Evolutionary conservation across 2,329 filamentous ascomycete genomes (phyloP).

Genomic region (Fusarium marasasianum): DNA sequence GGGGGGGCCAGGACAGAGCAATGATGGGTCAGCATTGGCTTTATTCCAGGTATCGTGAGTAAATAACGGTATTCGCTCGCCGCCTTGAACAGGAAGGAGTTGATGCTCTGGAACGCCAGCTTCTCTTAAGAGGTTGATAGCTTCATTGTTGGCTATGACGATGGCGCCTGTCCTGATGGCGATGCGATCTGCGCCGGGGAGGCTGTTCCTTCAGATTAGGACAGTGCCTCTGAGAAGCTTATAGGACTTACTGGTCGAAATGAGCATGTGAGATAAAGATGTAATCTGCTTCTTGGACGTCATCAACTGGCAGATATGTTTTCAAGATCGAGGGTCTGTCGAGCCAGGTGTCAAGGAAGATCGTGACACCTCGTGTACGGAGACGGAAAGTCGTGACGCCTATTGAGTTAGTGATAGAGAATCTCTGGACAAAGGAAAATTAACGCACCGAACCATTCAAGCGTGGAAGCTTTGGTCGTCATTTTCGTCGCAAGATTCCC

Average conservation of each 20-base stretch:
- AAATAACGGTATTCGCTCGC: neutral
- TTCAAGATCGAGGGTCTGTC: neutral
- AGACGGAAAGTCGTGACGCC: neutral
- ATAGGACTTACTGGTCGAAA: neutral
- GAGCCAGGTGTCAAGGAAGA: neutral
- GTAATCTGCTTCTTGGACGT: neutral
- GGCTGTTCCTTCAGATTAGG: neutral
- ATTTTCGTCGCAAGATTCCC: no score
- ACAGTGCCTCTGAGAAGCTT: fast-evolving
- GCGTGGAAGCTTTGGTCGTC: no score
- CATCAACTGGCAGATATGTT: neutral
- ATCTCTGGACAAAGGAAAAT: fast-evolving
- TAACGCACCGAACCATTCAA: neutral
- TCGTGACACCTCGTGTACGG: neutral
- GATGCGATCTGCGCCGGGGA: neutral
- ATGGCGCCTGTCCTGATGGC: neutral
- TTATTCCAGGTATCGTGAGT: neutral
- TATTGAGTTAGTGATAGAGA: fast-evolving
- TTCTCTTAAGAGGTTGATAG: neutral
- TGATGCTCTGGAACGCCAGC: neutral
- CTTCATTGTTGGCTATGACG: neutral
- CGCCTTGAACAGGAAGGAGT: neutral
- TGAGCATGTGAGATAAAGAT: neutral
- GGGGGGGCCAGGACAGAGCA: neutral
- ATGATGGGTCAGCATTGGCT: neutral